Evolutionary conservation across 371 early-diverging fungal species (phyloP).

Genomic region (Mucor racemosus): DNA sequence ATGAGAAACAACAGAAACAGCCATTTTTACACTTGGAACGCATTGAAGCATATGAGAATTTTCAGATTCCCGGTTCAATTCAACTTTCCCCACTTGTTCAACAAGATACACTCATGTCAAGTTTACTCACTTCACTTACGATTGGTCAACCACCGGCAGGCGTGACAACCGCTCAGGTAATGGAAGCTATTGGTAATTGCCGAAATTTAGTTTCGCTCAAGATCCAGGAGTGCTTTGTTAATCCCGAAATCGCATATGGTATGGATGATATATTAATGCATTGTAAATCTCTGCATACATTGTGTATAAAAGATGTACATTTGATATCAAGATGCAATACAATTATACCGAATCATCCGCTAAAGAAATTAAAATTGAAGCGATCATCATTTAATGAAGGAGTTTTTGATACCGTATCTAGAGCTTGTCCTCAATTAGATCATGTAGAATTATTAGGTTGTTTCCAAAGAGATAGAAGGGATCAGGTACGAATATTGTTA

Average conservation of each 20-base stretch:
- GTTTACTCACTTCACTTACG: constrained; percentile 20
- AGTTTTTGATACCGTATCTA: constrained; percentile 13
- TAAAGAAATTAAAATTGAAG: constrained; percentile 16
- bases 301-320: constrained; percentile 17
- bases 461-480: constrained; percentile 24
- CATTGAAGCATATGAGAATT: constrained; percentile 22
- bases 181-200: constrained; percentile 21
- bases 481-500: constrained; percentile 14
- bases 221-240: constrained; percentile 19
- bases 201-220: constrained; percentile 9
- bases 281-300: constrained; percentile 1
- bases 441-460: constrained; percentile 23
- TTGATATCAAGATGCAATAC: not conserved
- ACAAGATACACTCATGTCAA: not conserved
- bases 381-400: constrained; percentile 19
- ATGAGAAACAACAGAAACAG: constrained; percentile 1
- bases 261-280: constrained; percentile 14
- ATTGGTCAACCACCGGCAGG: constrained; percentile 20
- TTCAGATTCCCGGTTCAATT: constrained; percentile 9
- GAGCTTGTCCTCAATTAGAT: not conserved
- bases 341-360: not conserved
- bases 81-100: constrained; percentile 8
- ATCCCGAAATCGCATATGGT: constrained; percentile 7
- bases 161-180: constrained; percentile 7
- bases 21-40: constrained; percentile 2